phyloP scores from a whole-genome alignment of 768 basidiomycete species.

The Cyathus striatus region DNA sequence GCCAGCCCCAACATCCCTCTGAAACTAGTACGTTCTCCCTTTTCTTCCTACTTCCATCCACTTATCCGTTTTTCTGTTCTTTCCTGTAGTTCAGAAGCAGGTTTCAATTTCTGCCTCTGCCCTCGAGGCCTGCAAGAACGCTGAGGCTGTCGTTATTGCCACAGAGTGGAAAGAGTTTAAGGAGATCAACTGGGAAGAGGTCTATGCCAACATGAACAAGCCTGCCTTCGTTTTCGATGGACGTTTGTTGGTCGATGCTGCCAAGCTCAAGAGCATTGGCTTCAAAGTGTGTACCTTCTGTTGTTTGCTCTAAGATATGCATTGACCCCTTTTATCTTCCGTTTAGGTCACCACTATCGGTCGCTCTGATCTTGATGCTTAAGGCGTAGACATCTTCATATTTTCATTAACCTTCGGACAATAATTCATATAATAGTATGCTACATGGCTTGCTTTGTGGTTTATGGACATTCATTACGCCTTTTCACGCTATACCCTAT shows the following conservation, averaged over 20 bases:
- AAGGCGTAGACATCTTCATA: background rate
- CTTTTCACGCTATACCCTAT: no score
- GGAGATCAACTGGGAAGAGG: constrained; percentile 82
- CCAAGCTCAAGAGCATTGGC: constrained; percentile 77
- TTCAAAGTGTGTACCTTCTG: constrained; percentile 62
- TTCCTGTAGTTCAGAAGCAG: constrained; percentile 72
- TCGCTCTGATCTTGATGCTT: constrained; percentile 9
- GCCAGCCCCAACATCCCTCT: constrained; percentile 61
- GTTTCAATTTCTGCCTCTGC: constrained; percentile 76
- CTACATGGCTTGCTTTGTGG: background rate
- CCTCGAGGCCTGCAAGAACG: constrained; percentile 80
- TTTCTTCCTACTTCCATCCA: background rate
- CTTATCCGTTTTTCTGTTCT: background rate
- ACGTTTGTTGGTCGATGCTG: constrained; percentile 79
- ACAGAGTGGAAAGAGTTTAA: constrained; percentile 99
- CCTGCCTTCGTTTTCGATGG: constrained; percentile 99
- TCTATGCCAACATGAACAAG: constrained; percentile 90
- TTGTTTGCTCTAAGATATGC: background rate
- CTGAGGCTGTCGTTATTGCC: constrained; percentile 92
- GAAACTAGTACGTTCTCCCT: constrained; percentile 55
- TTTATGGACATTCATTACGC: no score
- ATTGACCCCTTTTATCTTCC: background rate
- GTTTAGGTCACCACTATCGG: constrained; percentile 23
- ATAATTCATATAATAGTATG: background rate
- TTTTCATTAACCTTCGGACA: no score